A percentile compares a stretch with the other conserved stretches of the same genome.
Evolutionary conservation across 495 filamentous ascomycete species (phyloP).

Genomic region (Friedmanniomyces endolithicus): DNA sequence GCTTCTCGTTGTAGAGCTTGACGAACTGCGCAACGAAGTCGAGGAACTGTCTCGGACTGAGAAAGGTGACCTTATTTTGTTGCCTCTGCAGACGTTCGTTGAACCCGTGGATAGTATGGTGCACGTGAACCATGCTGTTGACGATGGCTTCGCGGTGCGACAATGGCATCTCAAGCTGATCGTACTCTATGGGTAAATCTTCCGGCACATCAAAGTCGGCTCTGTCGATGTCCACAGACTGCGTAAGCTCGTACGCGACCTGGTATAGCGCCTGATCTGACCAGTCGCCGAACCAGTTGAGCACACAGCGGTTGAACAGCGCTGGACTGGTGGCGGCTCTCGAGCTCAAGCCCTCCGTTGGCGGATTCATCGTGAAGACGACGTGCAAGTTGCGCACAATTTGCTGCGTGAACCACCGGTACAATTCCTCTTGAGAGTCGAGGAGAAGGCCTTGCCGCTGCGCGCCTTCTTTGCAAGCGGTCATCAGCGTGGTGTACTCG

Average conservation of each 20-base stretch:
- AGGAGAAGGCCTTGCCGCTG: slow-evolving; percentile 89
- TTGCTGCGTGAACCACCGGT: slow-evolving; percentile 99
- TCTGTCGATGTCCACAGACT: slow-evolving; percentile 86
- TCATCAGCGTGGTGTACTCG: slow-evolving; percentile 92
- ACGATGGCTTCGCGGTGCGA: slow-evolving; percentile 81
- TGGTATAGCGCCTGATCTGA: slow-evolving; percentile 98
- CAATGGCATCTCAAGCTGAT: slow-evolving; percentile 69
- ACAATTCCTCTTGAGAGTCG: slow-evolving; percentile 94
- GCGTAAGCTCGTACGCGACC: slow-evolving; percentile 88
- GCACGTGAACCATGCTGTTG: slow-evolving; percentile 97
- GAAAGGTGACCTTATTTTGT: slow-evolving; percentile 77
- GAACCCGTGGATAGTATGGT: slow-evolving; percentile 83
- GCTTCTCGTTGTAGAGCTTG: slow-evolving; percentile 93
- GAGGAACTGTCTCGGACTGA: slow-evolving; percentile 92
- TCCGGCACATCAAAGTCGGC: slow-evolving; percentile 76
- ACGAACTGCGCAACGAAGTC: slow-evolving; percentile 98
- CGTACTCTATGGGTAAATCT: slow-evolving; percentile 80
- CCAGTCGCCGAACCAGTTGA: slow-evolving; percentile 99
- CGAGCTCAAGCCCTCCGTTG: slow-evolving; percentile 82
- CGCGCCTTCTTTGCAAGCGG: slow-evolving; percentile 92
- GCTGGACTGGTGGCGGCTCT: slow-evolving; percentile 96
- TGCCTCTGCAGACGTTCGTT: slow-evolving; percentile 82
- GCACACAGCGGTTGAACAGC: slow-evolving; percentile 95
- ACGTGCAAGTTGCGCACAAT: slow-evolving; percentile 98
- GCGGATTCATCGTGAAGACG: slow-evolving; percentile 99